Evolutionary conservation across 2,329 filamentous ascomycete genomes (phyloP), one percentile per base, ranked within the genome.

Genomic region (Ceratocystis variospora): DNA sequence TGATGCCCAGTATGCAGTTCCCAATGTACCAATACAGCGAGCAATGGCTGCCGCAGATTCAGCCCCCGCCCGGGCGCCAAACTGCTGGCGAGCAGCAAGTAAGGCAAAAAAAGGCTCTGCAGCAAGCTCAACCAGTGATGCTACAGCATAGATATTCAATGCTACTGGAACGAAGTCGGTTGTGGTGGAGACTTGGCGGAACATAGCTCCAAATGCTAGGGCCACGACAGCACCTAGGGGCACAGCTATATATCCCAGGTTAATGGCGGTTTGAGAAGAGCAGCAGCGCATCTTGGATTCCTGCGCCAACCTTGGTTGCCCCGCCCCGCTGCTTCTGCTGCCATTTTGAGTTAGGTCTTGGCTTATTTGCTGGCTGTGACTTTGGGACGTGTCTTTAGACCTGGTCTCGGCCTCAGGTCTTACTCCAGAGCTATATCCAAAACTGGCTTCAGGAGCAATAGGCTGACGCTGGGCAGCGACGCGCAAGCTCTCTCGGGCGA

Each of bases 31-130:
- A 46, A 87, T 70, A 71, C 92, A 96, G 70, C 90, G 87, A 44
- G 86, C 72, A 61, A 96, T 81, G 0, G 92, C 94, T 25, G 90
- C 92, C 28, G 81, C 74, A n/a, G 88, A 88, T 77, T 99, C 95
- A 61, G 93, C 90, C 2, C 82, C 79, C 1, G 92, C 94, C 41
- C 94, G 84, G 15, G 88, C 86, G 66, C 85, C 87, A 72, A 96
- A 96, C 31, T 87, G 81, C 70, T 95, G 83, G 62, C 87, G 85
- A 69, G 89, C 87, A 75, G 96, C 92, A 69, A 93, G 85, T 44
- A 95, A 83, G 0, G 92, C 89, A 74, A 97, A 99, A 64, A 87
- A 88, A 0, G 94, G 94, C 76, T 99, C 94, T 0, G 88, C 86
- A 1, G 90, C 75, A 15, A 99, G 81, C 76, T 99, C 94, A 2